phyloP scores from a whole-genome alignment of 768 basidiomycete genomes.

The Psilocybe cubensis region DNA sequence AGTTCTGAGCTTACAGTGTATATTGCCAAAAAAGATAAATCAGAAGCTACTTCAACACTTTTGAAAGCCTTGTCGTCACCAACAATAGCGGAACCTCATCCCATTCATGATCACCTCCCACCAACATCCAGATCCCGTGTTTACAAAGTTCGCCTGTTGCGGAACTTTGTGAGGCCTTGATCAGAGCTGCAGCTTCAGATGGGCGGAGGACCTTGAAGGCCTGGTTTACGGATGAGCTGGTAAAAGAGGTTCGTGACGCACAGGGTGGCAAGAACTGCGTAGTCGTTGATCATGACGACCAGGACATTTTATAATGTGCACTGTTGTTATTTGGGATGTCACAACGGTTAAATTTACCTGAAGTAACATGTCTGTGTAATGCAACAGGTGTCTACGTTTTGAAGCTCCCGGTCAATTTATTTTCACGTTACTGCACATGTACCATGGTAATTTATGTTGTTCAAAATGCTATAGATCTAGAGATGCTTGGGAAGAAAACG shows the following conservation, averaged over 20 bases:
- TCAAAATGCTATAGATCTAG: too few species aligned
- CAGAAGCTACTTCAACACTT: constrained; percentile 60
- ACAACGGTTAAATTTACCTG: too few species aligned
- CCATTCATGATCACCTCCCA: constrained; percentile 80
- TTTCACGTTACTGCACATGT: too few species aligned
- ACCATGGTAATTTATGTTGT: too few species aligned
- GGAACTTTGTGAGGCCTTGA: constrained; percentile 67
- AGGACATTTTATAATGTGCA: too few species aligned
- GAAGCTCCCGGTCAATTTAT: too few species aligned
- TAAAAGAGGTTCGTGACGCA: constrained; percentile 51
- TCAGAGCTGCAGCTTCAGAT: constrained; percentile 35
- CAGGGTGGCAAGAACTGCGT: too few species aligned
- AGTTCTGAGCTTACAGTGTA: background rate
- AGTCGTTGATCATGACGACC: too few species aligned
- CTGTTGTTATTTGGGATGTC: too few species aligned
- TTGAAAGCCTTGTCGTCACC: constrained; percentile 57
- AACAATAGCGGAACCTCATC: constrained; percentile 66
- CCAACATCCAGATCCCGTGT: constrained; percentile 82
- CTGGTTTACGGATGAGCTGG: constrained; percentile 60
- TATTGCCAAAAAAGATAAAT: constrained; percentile 76
- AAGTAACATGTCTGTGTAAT: too few species aligned
- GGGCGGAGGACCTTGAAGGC: constrained; percentile 48
- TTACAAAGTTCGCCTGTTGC: constrained; percentile 87
- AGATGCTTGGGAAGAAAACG: too few species aligned
- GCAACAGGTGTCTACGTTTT: too few species aligned